Evolutionary conservation across 495 filamentous ascomycete species (phyloP).

Genomic region (Hypoxylon fragiforme): DNA sequence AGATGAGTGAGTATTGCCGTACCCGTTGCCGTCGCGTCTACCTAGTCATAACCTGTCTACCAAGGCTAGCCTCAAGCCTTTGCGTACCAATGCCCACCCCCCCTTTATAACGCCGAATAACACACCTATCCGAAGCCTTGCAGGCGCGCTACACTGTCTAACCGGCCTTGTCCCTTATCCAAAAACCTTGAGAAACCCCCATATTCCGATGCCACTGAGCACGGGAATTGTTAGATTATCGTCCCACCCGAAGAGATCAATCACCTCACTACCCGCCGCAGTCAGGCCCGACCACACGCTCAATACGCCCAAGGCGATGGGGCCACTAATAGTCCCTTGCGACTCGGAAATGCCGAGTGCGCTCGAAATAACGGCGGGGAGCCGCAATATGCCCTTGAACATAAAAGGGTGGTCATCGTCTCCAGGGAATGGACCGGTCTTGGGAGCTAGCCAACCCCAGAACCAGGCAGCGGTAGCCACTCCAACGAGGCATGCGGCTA

Average conservation of each 20-base stretch:
- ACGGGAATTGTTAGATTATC: constrained; percentile 97
- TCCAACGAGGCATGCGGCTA: constrained; percentile 81
- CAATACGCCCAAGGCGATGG: constrained; percentile 78
- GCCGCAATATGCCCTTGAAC: constrained; percentile 72
- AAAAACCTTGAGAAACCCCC: constrained; percentile 92
- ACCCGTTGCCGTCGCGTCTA: constrained; percentile 18
- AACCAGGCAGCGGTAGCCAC: constrained; percentile 79
- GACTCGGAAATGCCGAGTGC: constrained; percentile 52
- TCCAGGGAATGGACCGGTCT: constrained; percentile 64
- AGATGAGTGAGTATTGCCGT: constrained; percentile 22
- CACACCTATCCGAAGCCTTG: constrained; percentile 6
- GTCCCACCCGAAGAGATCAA: constrained; percentile 90
- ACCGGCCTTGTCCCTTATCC: constrained; percentile 50
- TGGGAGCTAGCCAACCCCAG: constrained; percentile 83
- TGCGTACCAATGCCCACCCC: not conserved
- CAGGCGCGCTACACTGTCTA: constrained; percentile 12
- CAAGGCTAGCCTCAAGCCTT: constrained; percentile 9
- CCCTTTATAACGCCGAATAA: constrained; percentile 30
- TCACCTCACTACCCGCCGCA: constrained; percentile 84
- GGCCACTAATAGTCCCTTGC: constrained; percentile 61
- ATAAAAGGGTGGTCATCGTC: constrained; percentile 71
- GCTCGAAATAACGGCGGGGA: constrained; percentile 60
- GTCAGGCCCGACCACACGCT: constrained; percentile 85
- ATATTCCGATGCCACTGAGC: constrained; percentile 85
- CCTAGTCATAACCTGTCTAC: constrained; percentile 29